Base-by-base conservation (phyloP, 2,329 filamentous ascomycete species). In the Cladosporium sp. region DNA sequence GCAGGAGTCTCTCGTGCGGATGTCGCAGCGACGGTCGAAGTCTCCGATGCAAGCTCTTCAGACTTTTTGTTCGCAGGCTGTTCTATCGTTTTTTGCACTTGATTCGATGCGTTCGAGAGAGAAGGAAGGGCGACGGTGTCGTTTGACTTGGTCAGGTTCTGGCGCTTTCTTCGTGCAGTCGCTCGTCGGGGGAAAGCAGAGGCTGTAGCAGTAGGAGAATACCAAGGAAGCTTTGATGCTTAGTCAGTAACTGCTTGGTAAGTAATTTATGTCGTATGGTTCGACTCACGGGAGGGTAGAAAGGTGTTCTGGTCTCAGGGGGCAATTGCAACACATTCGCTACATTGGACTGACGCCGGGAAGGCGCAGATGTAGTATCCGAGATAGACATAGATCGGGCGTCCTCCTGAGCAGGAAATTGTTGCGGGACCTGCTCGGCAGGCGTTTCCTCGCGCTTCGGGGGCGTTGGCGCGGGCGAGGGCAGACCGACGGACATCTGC, bases 1-100 rank as follows among this genome's bases (percentile, higher is more conserved):
- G 76, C 75, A 9, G 81, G 80, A 1, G 81, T 83, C 56, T 81
- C 79, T 6, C 70, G 62, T 66, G 77, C 72, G 11, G 74, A 75
- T 7, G 70, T 66, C 10, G 68, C 70, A 28, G 74, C 70, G 9
- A 72, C 63, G 10, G 73, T 75, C 2, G 73, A 74, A 8, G 70
- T 64, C 50, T 74, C 72, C 0, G 73, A 74, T 46, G 70, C 66
- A 28, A 58, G 52, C 60, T 67, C 59, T 33, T 67, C 62, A 18
- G 54, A 55, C 32, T 32, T 45, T 16, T 32, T 41, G 18, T 18
- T 37, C 11, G 48, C 22, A 5, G 40, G 13, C 22, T 50, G 32
- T 33, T 50, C 31, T 7, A 40, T 40, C 16, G 48, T 16, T 35
- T 40, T 14, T 13, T 50, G 28, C 9, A 40, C 42, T 31, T 50